Conservation (phyloP, 495 filamentous ascomycete genomes). For the Recurvomyces mirabilis region DNA sequence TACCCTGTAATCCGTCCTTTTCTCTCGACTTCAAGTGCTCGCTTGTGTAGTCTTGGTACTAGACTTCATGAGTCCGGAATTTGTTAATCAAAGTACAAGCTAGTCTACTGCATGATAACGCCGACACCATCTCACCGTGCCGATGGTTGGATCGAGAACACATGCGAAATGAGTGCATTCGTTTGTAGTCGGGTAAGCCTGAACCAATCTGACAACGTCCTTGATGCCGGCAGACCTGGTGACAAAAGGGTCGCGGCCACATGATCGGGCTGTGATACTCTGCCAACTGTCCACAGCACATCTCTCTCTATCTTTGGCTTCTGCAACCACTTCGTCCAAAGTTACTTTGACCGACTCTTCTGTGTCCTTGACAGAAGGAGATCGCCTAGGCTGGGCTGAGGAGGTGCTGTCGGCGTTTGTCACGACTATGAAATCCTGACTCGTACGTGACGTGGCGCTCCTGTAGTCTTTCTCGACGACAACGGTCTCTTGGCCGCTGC, state of each 20-base stretch:
- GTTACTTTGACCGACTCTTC: background rate
- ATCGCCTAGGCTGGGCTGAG: too few relatives aligned
- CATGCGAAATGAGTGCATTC: constrained; percentile 43
- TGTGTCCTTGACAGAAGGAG: constrained; percentile 31
- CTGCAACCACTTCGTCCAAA: constrained; percentile 12
- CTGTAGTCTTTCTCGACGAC: constrained; percentile 49
- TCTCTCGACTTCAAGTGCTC: too few relatives aligned
- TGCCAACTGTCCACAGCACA: constrained; percentile 9
- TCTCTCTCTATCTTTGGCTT: constrained; percentile 22
- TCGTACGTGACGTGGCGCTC: constrained; percentile 32
- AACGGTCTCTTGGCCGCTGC: constrained; percentile 35
- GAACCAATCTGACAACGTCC: constrained; percentile 36
- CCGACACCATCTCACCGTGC: constrained; percentile 36
- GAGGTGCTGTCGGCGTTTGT: constrained; percentile 55
- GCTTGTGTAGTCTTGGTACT: too few relatives aligned
- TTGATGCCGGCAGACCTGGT: constrained; percentile 21
- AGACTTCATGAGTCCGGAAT: too few relatives aligned
- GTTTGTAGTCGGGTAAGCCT: constrained; percentile 39
- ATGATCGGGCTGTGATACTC: constrained; percentile 12
- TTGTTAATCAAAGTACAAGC: too few relatives aligned
- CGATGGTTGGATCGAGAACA: constrained; percentile 40
- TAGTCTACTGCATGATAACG: too few relatives aligned
- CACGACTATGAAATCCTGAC: constrained; percentile 41
- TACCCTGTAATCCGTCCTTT: too few relatives aligned
- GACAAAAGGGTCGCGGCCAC: constrained; percentile 8